These are phyloP conservation scores for Claviceps digitariae DNA, from an alignment of 2,329 filamentous ascomycete genomes.

Conservation along the genomic window DNA sequence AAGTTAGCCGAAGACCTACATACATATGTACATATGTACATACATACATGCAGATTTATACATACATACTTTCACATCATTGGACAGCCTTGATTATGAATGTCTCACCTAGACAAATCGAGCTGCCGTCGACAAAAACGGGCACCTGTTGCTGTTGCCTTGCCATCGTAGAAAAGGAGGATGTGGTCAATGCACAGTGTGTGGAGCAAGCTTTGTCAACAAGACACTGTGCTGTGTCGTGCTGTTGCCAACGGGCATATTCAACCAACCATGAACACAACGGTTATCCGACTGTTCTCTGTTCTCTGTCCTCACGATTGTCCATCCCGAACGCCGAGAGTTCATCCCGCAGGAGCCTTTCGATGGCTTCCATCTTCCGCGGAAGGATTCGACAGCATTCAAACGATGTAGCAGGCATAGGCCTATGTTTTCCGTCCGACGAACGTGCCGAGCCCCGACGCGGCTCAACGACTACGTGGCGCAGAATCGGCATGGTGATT, in stretches of 20 bases:
- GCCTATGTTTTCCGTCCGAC: not conserved
- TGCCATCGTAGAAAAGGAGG: no score
- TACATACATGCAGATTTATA: no score
- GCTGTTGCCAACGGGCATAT: not conserved
- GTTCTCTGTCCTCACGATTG: not conserved
- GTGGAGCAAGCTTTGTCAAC: no score
- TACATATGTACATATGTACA: not conserved
- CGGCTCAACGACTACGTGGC: not conserved
- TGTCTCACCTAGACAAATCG: no score
- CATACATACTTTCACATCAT: slow-evolving; percentile 2
- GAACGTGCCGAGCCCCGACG: not conserved
- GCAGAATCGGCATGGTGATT: slow-evolving; percentile 4
- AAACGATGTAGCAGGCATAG: slow-evolving; percentile 8
- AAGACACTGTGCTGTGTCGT: not conserved
- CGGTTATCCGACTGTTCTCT: not conserved
- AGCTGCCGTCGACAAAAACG: no score
- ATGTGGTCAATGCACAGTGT: not conserved
- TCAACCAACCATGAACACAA: not conserved
- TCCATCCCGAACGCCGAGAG: not conserved
- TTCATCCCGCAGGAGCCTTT: not conserved
- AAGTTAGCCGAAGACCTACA: no score
- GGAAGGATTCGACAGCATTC: not conserved
- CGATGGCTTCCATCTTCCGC: not conserved
- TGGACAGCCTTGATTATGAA: no score
- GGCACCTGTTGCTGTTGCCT: no score